A percentile compares a stretch with the other conserved stretches of the same genome.
Conservation (phyloP, 179 eudicot species). For the Corrigiola litoralis region DNA sequence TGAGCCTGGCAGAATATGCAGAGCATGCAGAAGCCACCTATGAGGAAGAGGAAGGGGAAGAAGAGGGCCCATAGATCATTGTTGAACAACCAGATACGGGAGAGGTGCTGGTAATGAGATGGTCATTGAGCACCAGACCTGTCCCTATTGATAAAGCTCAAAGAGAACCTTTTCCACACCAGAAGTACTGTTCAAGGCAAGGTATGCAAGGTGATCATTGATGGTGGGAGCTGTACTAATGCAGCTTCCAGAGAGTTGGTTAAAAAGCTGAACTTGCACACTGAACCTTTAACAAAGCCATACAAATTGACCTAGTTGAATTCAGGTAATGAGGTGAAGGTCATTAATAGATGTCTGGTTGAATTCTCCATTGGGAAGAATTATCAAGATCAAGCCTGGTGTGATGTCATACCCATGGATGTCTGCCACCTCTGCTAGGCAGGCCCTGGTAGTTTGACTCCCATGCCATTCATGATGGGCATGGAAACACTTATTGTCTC, state of each 20-base stretch:
- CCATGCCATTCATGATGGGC: neutral
- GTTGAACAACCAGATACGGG: no score
- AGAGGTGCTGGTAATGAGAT: neutral
- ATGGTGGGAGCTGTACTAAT: neutral
- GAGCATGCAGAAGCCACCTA: neutral
- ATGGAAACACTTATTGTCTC: neutral
- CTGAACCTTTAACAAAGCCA: neutral
- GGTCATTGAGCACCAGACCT: neutral
- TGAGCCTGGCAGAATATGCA: neutral
- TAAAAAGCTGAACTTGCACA: neutral
- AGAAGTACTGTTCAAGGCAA: neutral
- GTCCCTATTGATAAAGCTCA: neutral
- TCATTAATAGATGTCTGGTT: neutral
- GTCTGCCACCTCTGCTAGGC: neutral
- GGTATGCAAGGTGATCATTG: neutral
- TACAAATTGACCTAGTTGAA: neutral
- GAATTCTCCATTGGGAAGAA: neutral
- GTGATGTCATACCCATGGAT: neutral
- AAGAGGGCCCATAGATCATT: no score
- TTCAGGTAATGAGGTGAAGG: neutral
- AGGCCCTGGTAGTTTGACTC: neutral
- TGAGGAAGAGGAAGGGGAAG: no score
- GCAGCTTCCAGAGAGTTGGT: neutral
- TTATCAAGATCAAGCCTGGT: neutral
- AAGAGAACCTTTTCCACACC: neutral